phyloP scores from a whole-genome alignment of 2,329 filamentous ascomycete genomes.

The Trichoderma sp. region DNA sequence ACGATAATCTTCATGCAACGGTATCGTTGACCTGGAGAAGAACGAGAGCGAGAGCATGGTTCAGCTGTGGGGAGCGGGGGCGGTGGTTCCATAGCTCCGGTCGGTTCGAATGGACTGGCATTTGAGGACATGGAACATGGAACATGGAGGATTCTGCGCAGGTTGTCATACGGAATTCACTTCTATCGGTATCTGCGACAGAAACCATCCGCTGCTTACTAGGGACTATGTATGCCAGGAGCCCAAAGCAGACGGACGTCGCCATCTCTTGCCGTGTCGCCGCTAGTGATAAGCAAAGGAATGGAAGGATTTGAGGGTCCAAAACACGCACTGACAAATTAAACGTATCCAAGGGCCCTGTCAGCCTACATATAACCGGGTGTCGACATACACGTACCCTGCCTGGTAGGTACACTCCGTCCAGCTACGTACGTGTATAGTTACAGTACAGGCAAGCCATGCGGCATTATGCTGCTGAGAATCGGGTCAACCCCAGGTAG shows the following conservation, averaged over 20 bases:
- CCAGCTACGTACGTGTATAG: not conserved
- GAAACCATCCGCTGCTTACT: not conserved
- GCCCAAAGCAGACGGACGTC: not conserved
- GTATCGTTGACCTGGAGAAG: not conserved
- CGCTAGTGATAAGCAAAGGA: not conserved
- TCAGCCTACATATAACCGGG: not conserved
- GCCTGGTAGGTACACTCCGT: not conserved
- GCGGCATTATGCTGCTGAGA: not conserved
- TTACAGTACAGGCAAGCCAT: not conserved
- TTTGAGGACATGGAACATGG: not conserved
- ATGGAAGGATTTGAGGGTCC: not conserved
- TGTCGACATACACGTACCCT: not conserved
- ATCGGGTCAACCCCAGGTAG: not conserved
- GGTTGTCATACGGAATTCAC: not conserved
- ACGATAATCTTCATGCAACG: not conserved
- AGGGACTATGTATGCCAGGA: not conserved
- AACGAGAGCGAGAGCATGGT: not conserved
- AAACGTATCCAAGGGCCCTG: not conserved
- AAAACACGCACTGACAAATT: not conserved
- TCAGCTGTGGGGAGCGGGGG: not conserved
- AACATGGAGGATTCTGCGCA: not conserved
- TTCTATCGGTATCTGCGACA: not conserved
- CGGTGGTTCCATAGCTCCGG: not conserved
- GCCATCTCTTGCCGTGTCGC: not conserved
- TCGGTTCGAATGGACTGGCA: not conserved